phyloP scores from a whole-genome alignment of 164 flowering plant genomes.

The Sedum album region DNA sequence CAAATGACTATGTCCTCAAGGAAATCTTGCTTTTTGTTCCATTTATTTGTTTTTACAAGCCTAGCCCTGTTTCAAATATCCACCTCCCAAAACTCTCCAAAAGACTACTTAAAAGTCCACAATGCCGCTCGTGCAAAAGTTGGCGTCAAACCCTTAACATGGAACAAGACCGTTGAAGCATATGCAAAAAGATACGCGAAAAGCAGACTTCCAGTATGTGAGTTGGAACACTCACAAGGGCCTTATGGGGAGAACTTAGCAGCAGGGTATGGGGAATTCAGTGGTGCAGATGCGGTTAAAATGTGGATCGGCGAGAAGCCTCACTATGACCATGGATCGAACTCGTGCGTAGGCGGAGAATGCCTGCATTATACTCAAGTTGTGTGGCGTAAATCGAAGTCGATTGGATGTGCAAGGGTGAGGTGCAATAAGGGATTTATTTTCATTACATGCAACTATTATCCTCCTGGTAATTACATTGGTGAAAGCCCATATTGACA shows the following conservation, averaged over 20 bases:
- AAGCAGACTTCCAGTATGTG: conserved; percentile 11
- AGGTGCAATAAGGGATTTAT: conserved; percentile 18
- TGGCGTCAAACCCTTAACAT: conserved; percentile 23
- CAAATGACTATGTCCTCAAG: not conserved
- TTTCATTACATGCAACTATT: conserved; percentile 32
- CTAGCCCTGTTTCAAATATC: conserved; percentile 7
- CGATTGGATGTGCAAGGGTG: conserved; percentile 36
- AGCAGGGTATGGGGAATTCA: conserved; percentile 13
- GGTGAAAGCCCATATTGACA: conserved; percentile 21
- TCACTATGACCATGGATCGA: conserved; percentile 19
- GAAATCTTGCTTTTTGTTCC: not conserved
- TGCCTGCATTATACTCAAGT: conserved; percentile 49
- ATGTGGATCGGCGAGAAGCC: conserved; percentile 24
- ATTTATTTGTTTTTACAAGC: not conserved
- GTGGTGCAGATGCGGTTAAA: conserved; percentile 18
- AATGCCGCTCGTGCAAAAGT: conserved; percentile 33
- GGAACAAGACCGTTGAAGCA: conserved; percentile 20
- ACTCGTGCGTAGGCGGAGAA: conserved; percentile 19
- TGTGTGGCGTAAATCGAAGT: conserved; percentile 15
- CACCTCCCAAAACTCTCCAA: conserved; percentile 18
- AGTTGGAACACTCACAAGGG: conserved; percentile 23
- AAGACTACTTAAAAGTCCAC: conserved; percentile 29
- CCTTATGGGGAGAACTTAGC: conserved; percentile 35
- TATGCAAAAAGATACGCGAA: conserved; percentile 21
- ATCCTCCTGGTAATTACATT: too few species aligned